Evolutionary conservation across 176 grass and related monocot species (phyloP).

Genomic region (Thalia dealbata): DNA sequence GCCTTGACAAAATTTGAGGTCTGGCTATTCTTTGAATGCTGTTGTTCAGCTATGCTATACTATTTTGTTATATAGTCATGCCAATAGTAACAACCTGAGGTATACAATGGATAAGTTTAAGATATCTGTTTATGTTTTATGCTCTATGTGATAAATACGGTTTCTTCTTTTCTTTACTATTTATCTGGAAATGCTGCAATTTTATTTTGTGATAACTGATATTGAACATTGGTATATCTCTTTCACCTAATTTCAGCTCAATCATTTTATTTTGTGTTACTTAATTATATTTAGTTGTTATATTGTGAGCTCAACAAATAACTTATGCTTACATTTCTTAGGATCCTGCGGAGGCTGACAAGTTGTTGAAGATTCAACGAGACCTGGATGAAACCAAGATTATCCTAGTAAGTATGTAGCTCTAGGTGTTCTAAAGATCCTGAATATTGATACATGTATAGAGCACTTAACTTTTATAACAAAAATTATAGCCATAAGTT

Average conservation of each 20-base stretch:
- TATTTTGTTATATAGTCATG: constrained; percentile 8
- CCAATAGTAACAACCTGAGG: background rate
- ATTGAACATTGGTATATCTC: background rate
- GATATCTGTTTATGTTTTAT: background rate
- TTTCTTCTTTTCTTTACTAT: background rate
- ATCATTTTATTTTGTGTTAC: background rate
- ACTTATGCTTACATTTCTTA: constrained; percentile 27
- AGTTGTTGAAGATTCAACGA: constrained; percentile 93
- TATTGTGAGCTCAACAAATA: background rate
- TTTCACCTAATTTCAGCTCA: background rate
- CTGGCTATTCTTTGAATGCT: constrained; percentile 10
- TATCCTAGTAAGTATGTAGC: constrained; percentile 60
- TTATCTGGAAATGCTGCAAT: background rate
- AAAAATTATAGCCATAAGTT: background rate
- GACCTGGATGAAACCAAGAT: constrained; percentile 99
- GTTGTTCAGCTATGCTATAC: background rate
- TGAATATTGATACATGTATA: background rate
- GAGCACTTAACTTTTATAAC: background rate
- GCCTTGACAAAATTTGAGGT: constrained; percentile 96
- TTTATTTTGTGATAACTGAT: no score
- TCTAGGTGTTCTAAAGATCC: background rate
- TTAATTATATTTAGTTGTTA: background rate
- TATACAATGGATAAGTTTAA: background rate
- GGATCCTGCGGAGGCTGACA: constrained; percentile 94
- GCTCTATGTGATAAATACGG: background rate